Base-by-base conservation (phyloP, 805 yeast genomes). In the Yamadazyma philogaea region DNA sequence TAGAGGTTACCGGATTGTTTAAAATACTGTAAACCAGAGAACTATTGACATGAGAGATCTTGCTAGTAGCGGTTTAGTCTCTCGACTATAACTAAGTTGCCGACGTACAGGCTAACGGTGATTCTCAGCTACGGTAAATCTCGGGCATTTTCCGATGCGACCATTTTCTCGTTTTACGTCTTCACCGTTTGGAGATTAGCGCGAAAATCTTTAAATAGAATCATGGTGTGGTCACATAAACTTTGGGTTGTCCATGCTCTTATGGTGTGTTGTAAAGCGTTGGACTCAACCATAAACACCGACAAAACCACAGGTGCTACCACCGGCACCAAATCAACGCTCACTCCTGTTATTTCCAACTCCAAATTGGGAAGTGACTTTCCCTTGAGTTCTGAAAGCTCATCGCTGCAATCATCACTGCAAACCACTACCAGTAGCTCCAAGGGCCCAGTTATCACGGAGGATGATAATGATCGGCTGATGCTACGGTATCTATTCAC, bases 331-430 rank as follows among this genome's bases (percentile, higher is more conserved):
- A 27, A 15, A 18, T 15, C 28, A 11, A 19, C 26, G 22, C 3
- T 48, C 26, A 40, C 52, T 4, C 30, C 20, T 17, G 26, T 43
- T 17, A 49, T 49, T 37, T 35, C 49, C 10, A 49, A 49, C 39
- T 46, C 52, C 16, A 46, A 46, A 24, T 33, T 49, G n/a, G 48
- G 39, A 2, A 33, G 48, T n/a, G 49, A 43, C 17, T 46, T 49
- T 26, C 40, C 48, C 26, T 11, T 49, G 14, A 49, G 46, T 17
- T 46, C 52, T 16, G 45, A 42, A 10, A 33, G 38, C 1, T 11
- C 37, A 2, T 31, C 45, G 10, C 28, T 21, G 16, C 37, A 22
- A 30, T 34, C 37, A 20, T 18, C 26, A 12, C 15, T 2, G 7
- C 6, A 14, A 4, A 21, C 35, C n/a, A 19, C 45, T 5, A 40